These are phyloP conservation scores for Schoenoplectus tabernaemontani DNA, from an alignment of 202 grass and related monocot species.

Conservation along the genomic window DNA sequence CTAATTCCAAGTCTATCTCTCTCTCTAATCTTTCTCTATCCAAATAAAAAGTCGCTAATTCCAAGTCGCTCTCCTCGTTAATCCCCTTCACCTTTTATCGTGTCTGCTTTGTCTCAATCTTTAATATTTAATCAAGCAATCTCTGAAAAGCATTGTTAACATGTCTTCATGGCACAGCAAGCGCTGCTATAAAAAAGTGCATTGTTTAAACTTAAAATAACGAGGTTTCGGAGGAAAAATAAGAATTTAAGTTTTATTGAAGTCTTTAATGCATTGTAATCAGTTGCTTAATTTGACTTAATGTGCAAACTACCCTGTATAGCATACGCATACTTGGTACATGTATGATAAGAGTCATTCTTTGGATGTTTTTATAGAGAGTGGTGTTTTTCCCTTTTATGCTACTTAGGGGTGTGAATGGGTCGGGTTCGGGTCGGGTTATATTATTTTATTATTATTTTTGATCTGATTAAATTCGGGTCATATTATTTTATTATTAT, in stretches of 20 bases:
- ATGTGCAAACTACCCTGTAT: background rate
- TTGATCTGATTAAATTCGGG: too few relatives aligned
- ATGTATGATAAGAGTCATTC: background rate
- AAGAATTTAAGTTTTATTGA: background rate
- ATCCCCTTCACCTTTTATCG: slow-evolving; percentile 16
- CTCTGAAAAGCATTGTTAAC: background rate
- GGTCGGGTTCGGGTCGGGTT: too few relatives aligned
- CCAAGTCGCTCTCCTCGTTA: slow-evolving; percentile 10
- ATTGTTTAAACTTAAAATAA: background rate
- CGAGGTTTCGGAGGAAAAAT: background rate
- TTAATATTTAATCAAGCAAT: slow-evolving; percentile 21
- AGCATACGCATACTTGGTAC: background rate
- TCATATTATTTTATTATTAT: too few relatives aligned
- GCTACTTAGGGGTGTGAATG: too few relatives aligned
- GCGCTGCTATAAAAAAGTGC: background rate
- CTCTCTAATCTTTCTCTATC: slow-evolving; percentile 14
- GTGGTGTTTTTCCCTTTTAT: too few relatives aligned
- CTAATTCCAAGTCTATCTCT: slow-evolving; percentile 25
- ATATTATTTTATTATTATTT: too few relatives aligned
- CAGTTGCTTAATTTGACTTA: background rate
- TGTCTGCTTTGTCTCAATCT: slow-evolving; percentile 18
- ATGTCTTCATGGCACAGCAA: background rate
- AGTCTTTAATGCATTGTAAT: background rate
- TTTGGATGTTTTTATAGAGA: background rate
- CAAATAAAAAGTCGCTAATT: slow-evolving; percentile 9